Conservation (phyloP, 176 grass and related monocot species). For the Canna indica region DNA sequence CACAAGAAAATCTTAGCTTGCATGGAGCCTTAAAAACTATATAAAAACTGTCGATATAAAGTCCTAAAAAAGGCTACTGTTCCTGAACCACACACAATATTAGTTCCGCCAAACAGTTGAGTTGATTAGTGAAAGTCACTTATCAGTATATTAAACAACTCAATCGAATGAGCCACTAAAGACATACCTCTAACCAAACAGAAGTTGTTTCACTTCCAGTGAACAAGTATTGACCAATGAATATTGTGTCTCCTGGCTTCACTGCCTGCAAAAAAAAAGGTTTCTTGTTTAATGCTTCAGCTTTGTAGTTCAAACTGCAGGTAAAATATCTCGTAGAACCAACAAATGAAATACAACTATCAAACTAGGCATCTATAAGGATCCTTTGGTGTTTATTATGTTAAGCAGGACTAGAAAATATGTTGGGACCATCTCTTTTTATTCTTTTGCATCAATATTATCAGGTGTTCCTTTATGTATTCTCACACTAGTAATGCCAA, state of each 20-base stretch:
- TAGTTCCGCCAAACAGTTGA: not conserved
- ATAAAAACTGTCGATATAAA: not conserved
- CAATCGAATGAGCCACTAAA: not conserved
- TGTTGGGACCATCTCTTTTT: too few species aligned
- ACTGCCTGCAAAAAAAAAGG: constrained; percentile 45
- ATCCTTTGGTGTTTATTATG: too few species aligned
- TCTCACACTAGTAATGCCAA: too few species aligned
- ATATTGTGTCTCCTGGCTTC: constrained; percentile 79
- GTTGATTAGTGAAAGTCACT: not conserved
- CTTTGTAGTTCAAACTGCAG: not conserved
- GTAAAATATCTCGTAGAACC: not conserved
- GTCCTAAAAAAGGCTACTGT: not conserved
- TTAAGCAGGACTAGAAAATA: too few species aligned
- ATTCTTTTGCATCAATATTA: too few species aligned
- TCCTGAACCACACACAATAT: not conserved
- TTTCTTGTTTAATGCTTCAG: not conserved
- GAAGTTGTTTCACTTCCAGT: constrained; percentile 97
- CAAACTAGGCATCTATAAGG: too few species aligned
- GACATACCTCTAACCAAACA: constrained; percentile 78
- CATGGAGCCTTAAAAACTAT: not conserved
- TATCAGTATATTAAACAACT: not conserved
- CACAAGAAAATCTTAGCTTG: not conserved
- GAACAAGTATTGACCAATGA: constrained; percentile 94
- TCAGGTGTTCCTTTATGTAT: too few species aligned
- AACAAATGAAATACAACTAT: too few species aligned